Evolutionary conservation across 2,329 filamentous ascomycete species (phyloP).

Genomic region (Colletotrichum lindemuthianum): DNA sequence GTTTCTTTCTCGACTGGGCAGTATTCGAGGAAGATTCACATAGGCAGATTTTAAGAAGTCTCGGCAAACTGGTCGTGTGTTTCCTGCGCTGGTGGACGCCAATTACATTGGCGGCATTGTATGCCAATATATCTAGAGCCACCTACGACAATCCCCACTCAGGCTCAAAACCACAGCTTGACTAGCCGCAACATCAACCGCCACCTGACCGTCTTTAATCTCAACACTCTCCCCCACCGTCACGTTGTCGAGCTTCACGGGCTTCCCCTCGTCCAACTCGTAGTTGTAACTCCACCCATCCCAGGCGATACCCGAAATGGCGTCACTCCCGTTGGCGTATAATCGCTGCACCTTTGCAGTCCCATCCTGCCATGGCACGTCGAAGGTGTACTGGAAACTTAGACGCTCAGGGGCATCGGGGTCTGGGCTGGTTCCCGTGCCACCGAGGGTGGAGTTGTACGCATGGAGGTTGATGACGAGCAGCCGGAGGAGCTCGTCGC

Average conservation of each 20-base stretch:
- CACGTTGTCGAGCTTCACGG: conserved; percentile 64
- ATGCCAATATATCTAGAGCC: background rate
- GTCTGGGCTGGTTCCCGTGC: conserved; percentile 43
- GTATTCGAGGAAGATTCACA: too few species aligned
- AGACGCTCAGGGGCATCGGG: conserved; percentile 43
- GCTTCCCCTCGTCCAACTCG: conserved; percentile 63
- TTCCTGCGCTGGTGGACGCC: background rate
- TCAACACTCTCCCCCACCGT: conserved; percentile 59
- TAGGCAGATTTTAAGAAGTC: background rate
- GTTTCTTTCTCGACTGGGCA: too few species aligned
- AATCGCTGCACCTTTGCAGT: conserved; percentile 57
- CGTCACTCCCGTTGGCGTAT: conserved; percentile 70
- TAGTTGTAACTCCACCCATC: conserved; percentile 71
- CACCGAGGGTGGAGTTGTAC: conserved; percentile 67
- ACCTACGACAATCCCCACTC: background rate
- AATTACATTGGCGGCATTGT: too few species aligned
- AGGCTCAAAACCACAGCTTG: conserved; percentile 50
- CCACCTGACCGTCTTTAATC: conserved; percentile 48
- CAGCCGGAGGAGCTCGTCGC: conserved; percentile 55
- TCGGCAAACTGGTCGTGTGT: background rate
- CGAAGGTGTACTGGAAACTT: conserved; percentile 53
- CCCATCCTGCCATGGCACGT: conserved; percentile 43
- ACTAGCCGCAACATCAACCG: conserved; percentile 53
- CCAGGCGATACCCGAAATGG: conserved; percentile 69
- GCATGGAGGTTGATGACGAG: conserved; percentile 67